A percentile compares a stretch with the other conserved stretches of the same genome.
Conservation (phyloP, 2,329 filamentous ascomycete genomes). For the Teratosphaeria zuluensis region DNA sequence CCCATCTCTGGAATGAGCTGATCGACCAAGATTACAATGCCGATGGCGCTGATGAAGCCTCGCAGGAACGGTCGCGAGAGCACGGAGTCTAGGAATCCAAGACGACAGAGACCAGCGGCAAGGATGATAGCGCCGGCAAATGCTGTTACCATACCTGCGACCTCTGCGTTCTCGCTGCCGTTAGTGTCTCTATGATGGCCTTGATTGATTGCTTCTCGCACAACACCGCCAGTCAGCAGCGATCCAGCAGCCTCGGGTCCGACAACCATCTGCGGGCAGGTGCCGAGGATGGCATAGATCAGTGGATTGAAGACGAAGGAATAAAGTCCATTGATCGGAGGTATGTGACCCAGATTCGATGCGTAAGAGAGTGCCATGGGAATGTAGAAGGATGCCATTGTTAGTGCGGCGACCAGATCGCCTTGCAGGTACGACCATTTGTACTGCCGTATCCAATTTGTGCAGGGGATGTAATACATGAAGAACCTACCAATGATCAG, state of each 20-base stretch:
- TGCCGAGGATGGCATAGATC: conserved; percentile 83
- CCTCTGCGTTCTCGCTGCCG: conserved; percentile 63
- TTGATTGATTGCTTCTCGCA: conserved; percentile 64
- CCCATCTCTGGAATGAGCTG: conserved; percentile 88
- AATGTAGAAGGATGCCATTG: conserved; percentile 97
- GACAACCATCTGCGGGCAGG: conserved; percentile 85
- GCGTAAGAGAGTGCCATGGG: conserved; percentile 94
- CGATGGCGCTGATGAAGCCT: conserved; percentile 95
- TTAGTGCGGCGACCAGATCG: conserved; percentile 78
- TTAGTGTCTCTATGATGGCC: conserved; percentile 57
- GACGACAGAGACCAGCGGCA: conserved; percentile 70
- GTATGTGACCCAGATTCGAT: conserved; percentile 83
- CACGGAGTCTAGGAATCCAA: conserved; percentile 92
- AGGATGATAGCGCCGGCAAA: conserved; percentile 83
- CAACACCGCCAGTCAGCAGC: conserved; percentile 76
- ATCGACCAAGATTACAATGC: conserved; percentile 90
- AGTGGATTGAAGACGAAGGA: conserved; percentile 87
- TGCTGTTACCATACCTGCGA: conserved; percentile 80
- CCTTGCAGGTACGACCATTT: conserved; percentile 70
- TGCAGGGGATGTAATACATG: conserved; percentile 82
- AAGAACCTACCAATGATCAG: conserved; percentile 56
- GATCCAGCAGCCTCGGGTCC: conserved; percentile 92
- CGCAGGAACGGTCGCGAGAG: conserved; percentile 84
- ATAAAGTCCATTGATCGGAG: conserved; percentile 88
- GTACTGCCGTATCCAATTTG: conserved; percentile 88